Conservation (phyloP, 768 basidiomycete species). For the Piloderma croceum region DNA sequence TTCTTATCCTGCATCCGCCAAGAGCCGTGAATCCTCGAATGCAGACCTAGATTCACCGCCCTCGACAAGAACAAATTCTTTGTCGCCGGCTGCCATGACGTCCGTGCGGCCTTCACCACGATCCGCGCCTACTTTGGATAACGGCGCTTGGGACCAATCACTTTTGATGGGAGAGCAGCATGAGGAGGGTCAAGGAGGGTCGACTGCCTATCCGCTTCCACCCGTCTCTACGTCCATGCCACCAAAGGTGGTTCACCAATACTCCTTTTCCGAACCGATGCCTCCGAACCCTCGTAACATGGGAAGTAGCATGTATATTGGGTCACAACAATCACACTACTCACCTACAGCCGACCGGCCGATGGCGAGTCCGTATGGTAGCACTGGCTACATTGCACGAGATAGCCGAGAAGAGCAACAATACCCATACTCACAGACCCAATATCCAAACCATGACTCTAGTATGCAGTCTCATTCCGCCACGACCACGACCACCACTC, state of each 20-base stretch:
- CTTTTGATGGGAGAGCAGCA: slow-evolving; percentile 46
- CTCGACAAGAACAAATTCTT: slow-evolving; percentile 55
- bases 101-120: slow-evolving; percentile 42
- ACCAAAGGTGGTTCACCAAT: slow-evolving; percentile 43
- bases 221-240: slow-evolving; percentile 41
- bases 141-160: slow-evolving; percentile 50
- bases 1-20: slow-evolving; percentile 11
- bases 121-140: slow-evolving; percentile 43
- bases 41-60: slow-evolving; percentile 37
- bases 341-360: slow-evolving; percentile 48
- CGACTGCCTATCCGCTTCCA: slow-evolving; percentile 35
- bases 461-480: slow-evolving; percentile 36
- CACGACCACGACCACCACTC: slow-evolving; percentile 36
- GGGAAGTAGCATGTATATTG: slow-evolving; percentile 37
- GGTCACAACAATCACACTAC: slow-evolving; percentile 33
- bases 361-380: slow-evolving; percentile 41
- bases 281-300: slow-evolving; percentile 38
- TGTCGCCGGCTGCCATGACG: slow-evolving; percentile 54
- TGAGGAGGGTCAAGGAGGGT: not conserved
- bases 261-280: slow-evolving; percentile 35
- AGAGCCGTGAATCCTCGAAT: slow-evolving; percentile 24
- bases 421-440: slow-evolving; percentile 46
- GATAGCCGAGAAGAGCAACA: slow-evolving; percentile 46
- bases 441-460: slow-evolving; percentile 41
- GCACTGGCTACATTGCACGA: slow-evolving; percentile 39